Evolutionary conservation across 768 basidiomycete genomes (phyloP), one percentile per base, ranked within the genome.

Genomic region (Ramaria sp.): DNA sequence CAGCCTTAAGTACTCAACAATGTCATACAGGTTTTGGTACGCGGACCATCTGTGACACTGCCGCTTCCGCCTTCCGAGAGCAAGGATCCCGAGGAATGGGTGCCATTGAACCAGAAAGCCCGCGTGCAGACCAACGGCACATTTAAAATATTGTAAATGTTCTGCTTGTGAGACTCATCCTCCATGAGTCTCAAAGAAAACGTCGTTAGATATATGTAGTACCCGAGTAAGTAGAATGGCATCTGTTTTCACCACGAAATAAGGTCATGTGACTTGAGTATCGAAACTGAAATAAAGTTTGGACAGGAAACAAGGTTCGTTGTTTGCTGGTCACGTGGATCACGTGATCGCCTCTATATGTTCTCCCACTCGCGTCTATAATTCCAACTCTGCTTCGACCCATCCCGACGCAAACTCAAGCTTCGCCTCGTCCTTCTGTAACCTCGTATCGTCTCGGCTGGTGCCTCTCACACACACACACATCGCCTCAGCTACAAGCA

Each of bases 31-130:
- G 45, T 73, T 13, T 63, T 77, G 37, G 75, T 89, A 12, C 75
- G 87, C 9, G 91, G 91, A 3, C 90, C 91, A 2, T 74, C 83
- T 1, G 79, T 93, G 19, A 85, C 86, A 15, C 76, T 73, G 59
- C 63, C 75, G 19, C 64, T 83, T 7, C 63, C 63, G 11, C 41
- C 42, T 13, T 45, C 57, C 30, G 45, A 38, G 7, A 63, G 61
- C 15, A 67, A 67, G 17, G 70, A 68, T 5, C 66, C 68, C 20
- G 71, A 76, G 56, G 72, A 69, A 38, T 82, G 81, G 82, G 67
- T 77, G 9, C 62, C 66, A 49, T 76, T 73, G 1, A 76, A 73
- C 2, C 70, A 70, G 13, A 63, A 66, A 47, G 79, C 75, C 1
- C 71, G 64, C 53, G 82, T 83, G 58, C 75, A 79, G 68, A 77